phyloP scores from a whole-genome alignment of 2,329 filamentous ascomycete genomes.

The Claviceps sp. region DNA sequence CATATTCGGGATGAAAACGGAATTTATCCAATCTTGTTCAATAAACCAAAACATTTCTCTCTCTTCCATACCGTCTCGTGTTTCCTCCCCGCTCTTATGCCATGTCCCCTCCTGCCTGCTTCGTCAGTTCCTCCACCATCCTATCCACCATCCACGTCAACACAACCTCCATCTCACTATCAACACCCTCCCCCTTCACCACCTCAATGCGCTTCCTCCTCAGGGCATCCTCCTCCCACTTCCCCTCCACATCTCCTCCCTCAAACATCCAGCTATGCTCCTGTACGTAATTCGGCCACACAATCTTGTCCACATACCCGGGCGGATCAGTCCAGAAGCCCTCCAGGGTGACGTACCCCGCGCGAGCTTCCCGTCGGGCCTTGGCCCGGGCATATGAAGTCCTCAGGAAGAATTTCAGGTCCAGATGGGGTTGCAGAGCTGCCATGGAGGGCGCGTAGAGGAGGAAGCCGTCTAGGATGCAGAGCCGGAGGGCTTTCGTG shows the following conservation, averaged over 20 bases:
- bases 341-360: slow-evolving; percentile 68
- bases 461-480: slow-evolving; percentile 79
- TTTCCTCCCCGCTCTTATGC: too few relatives aligned
- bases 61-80: too few relatives aligned
- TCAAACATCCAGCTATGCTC: slow-evolving; percentile 74
- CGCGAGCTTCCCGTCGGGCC: slow-evolving; percentile 50
- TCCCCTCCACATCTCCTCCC: slow-evolving; percentile 50
- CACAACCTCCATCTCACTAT: slow-evolving; percentile 46
- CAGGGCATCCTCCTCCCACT: slow-evolving; percentile 33
- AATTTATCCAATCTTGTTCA: too few relatives aligned
- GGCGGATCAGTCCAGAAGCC: slow-evolving; percentile 95
- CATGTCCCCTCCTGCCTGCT: slow-evolving; percentile 2
- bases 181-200: slow-evolving; percentile 30
- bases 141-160: slow-evolving; percentile 56
- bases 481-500: slow-evolving; percentile 33
- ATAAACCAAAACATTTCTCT: too few relatives aligned
- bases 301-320: slow-evolving; percentile 84
- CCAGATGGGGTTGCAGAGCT: slow-evolving; percentile 47
- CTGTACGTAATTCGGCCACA: slow-evolving; percentile 87
- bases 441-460: slow-evolving; percentile 51
- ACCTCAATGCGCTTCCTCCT: slow-evolving; percentile 32
- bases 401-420: slow-evolving; percentile 67
- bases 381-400: slow-evolving; percentile 53
- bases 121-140: slow-evolving; percentile 37
- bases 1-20: too few relatives aligned